A percentile compares a stretch with the other conserved stretches of the same genome.
Conservation (phyloP, 2,329 filamentous ascomycete genomes). For the Talaromyces piceae region DNA sequence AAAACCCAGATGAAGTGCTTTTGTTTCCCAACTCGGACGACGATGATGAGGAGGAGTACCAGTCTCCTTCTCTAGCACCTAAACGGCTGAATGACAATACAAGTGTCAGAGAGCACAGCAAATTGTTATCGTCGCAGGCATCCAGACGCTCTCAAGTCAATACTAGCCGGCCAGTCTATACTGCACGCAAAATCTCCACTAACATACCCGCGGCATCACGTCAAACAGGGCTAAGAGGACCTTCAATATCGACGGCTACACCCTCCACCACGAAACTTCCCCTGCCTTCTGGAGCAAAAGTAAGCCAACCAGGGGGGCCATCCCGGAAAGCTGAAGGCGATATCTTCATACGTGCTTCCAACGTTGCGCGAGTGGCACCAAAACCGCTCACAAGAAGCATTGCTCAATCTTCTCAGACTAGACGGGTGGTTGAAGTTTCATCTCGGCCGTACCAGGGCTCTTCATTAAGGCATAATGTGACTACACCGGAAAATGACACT, state of each 20-base stretch:
- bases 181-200: neutral
- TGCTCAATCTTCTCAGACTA: slow-evolving; percentile 1
- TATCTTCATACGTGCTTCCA: slow-evolving; percentile 34
- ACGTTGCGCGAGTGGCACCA: slow-evolving; percentile 34
- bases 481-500: slow-evolving; percentile 3
- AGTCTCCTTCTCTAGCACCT: slow-evolving; percentile 16
- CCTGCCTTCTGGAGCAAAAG: slow-evolving; percentile 8
- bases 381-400: slow-evolving; percentile 16
- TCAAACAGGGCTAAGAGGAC: neutral
- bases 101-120: neutral
- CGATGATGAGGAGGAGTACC: slow-evolving; percentile 16
- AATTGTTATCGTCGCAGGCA: neutral
- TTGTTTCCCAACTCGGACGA: slow-evolving; percentile 24
- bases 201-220: neutral
- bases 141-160: slow-evolving; percentile 2
- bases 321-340: slow-evolving; percentile 18
- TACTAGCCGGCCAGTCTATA: neutral
- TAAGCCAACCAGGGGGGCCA: slow-evolving; percentile 11
- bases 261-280: slow-evolving; percentile 7
- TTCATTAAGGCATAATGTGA: neutral
- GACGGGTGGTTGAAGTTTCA: neutral
- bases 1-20: slow-evolving; percentile 32
- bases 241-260: slow-evolving; percentile 3
- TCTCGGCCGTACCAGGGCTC: neutral
- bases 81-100: slow-evolving; percentile 17